phyloP scores from a whole-genome alignment of 495 filamentous ascomycete species.

The Aspergillus ostianus region DNA sequence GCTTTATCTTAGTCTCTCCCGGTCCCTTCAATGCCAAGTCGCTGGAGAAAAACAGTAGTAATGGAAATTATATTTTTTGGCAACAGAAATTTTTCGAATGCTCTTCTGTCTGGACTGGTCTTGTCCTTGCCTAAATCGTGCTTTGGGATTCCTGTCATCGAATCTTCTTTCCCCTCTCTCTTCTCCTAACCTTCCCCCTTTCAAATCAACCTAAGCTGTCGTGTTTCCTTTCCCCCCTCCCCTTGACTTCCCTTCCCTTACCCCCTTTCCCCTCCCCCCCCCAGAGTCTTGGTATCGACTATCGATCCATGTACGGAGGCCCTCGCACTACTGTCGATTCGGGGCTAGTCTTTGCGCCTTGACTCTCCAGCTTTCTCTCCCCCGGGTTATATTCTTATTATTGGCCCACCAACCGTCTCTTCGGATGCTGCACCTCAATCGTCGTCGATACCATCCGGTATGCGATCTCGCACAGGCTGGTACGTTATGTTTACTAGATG shows the following conservation, averaged over 20 bases:
- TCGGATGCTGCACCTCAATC: conserved; percentile 34
- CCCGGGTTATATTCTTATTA: conserved; percentile 5
- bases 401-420: conserved; percentile 11
- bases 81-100: background rate
- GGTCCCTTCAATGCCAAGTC: no score
- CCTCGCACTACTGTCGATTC: conserved; percentile 7
- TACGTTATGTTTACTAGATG: conserved; percentile 17
- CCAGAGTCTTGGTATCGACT: background rate
- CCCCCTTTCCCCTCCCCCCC: background rate
- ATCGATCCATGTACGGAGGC: background rate
- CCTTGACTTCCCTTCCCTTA: background rate
- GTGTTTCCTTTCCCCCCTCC: no score
- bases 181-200: background rate
- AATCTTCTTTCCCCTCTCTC: background rate
- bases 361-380: conserved; percentile 5
- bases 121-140: background rate
- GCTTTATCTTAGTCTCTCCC: no score
- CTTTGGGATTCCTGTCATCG: background rate
- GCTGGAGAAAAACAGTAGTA: no score
- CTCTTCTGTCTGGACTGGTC: background rate
- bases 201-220: background rate
- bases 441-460: conserved; percentile 35
- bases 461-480: conserved; percentile 55
- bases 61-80: no score
- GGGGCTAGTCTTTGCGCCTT: conserved; percentile 12